A percentile compares a stretch with the other conserved stretches of the same genome.
Conservation (phyloP, 2,329 filamentous ascomycete genomes). For the Aspergillus flavus region DNA sequence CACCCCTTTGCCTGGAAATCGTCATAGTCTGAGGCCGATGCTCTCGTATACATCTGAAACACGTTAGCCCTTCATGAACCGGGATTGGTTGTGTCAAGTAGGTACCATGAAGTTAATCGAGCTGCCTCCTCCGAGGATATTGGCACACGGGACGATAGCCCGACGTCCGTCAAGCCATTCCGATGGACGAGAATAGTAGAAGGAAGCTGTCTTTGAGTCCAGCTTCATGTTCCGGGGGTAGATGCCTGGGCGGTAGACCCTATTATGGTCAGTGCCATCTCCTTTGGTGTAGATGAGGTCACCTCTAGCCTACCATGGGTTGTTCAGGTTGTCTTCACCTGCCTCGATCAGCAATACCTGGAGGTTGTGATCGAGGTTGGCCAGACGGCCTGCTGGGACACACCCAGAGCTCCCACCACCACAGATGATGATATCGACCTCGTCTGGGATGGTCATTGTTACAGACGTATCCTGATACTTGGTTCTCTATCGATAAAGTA, state of each 20-base stretch:
- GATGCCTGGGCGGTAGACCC: conserved; percentile 74
- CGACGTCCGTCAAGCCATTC: conserved; percentile 71
- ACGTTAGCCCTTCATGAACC: not conserved
- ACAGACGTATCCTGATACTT: not conserved
- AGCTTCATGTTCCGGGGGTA: conserved; percentile 79
- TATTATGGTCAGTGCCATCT: conserved; percentile 18
- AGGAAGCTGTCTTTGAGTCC: conserved; percentile 78
- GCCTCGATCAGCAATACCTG: conserved; percentile 72
- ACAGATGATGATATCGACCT: conserved; percentile 79
- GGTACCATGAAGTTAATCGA: conserved; percentile 76
- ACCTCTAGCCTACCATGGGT: conserved; percentile 58
- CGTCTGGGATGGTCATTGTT: conserved; percentile 68
- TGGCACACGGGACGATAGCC: conserved; percentile 73
- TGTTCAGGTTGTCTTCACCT: conserved; percentile 74
- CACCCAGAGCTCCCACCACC: conserved; percentile 67
- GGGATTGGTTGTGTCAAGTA: too few relatives aligned
- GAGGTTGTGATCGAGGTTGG: conserved; percentile 74
- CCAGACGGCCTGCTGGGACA: conserved; percentile 54
- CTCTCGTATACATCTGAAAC: conserved; percentile 69
- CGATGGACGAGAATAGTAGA: conserved; percentile 76
- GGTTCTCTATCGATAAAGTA: not conserved
- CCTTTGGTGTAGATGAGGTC: not conserved
- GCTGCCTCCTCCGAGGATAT: conserved; percentile 71
- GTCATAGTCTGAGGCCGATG: conserved; percentile 73
- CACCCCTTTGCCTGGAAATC: conserved; percentile 81